Percentiles rank a stretch among this genome's conserved stretches.
Conservation (phyloP, 83 land plant species). For the Thuja plicata region DNA sequence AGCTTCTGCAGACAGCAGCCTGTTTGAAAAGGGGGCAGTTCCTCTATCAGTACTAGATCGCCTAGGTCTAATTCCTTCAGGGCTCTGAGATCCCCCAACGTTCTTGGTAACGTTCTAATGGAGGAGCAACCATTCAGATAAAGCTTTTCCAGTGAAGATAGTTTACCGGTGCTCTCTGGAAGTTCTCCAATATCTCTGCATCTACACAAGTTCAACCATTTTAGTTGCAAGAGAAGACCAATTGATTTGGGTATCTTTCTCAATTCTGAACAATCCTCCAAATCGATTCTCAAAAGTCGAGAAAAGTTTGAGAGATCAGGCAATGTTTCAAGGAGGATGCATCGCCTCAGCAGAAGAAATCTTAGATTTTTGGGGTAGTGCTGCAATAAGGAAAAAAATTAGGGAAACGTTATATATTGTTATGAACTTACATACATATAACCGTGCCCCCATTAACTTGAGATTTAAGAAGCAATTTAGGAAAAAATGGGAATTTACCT, state of each 20-base stretch:
- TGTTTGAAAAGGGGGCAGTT: neutral
- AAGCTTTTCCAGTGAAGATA: neutral
- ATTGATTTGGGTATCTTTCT: neutral
- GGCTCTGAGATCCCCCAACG: neutral
- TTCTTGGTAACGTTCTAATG: neutral
- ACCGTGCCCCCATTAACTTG: neutral
- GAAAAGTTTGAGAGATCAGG: neutral
- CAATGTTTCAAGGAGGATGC: neutral
- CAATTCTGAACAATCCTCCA: neutral
- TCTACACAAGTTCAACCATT: neutral
- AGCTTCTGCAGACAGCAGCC: neutral
- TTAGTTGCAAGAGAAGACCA: neutral
- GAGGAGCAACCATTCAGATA: neutral
- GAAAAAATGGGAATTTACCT: neutral
- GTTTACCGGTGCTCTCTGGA: neutral
- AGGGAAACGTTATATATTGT: too few relatives aligned
- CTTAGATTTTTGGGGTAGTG: neutral
- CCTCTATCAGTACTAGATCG: neutral
- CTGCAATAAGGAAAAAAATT: neutral
- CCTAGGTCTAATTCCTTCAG: neutral
- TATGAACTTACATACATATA: too few relatives aligned
- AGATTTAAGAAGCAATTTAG: too few relatives aligned
- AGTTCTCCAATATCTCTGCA: neutral
- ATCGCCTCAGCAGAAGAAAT: neutral
- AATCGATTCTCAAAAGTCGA: neutral